These are phyloP conservation scores for Euphrasia arctica DNA, from an alignment of 305 asterid genomes.

Conservation along the genomic window DNA sequence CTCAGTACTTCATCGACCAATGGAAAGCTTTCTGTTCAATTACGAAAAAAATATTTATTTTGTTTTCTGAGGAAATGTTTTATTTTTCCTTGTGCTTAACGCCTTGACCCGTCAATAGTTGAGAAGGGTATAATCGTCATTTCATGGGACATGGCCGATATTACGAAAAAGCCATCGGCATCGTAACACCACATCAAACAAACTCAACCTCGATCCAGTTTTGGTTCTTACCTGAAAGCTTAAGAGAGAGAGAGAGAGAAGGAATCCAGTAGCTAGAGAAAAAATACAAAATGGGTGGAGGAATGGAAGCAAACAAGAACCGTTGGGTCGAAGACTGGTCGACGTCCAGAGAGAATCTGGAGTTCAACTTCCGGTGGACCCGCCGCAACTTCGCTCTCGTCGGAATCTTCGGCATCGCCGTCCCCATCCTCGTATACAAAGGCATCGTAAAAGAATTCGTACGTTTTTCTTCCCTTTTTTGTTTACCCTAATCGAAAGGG, in stretches of 20 bases:
- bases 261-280: constrained; percentile 8
- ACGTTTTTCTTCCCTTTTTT: constrained; percentile 22
- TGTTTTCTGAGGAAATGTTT: too few relatives aligned
- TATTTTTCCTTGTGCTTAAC: too few relatives aligned
- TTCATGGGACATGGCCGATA: neutral
- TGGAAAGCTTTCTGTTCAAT: neutral
- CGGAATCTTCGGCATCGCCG: constrained; percentile 82
- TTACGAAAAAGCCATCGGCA: neutral
- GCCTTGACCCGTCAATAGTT: too few relatives aligned
- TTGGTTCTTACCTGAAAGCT: neutral
- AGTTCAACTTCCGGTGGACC: constrained; percentile 84
- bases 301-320: constrained; percentile 83
- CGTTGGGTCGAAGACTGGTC: constrained; percentile 91
- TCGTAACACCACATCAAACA: neutral
- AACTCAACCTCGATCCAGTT: neutral
- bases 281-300: constrained; percentile 73
- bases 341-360: constrained; percentile 79
- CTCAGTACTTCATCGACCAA: neutral
- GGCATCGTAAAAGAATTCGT: constrained; percentile 92
- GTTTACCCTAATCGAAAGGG: neutral
- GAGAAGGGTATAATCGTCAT: neutral
- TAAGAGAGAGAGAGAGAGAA: constrained; percentile 20
- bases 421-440: constrained; percentile 71
- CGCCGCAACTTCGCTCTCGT: constrained; percentile 86
- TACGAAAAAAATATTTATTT: too few relatives aligned